Percentiles rank a stretch among this genome's conserved stretches.
Evolutionary conservation across 257 asterid species (phyloP).

Genomic region (Handroanthus guayacan): DNA sequence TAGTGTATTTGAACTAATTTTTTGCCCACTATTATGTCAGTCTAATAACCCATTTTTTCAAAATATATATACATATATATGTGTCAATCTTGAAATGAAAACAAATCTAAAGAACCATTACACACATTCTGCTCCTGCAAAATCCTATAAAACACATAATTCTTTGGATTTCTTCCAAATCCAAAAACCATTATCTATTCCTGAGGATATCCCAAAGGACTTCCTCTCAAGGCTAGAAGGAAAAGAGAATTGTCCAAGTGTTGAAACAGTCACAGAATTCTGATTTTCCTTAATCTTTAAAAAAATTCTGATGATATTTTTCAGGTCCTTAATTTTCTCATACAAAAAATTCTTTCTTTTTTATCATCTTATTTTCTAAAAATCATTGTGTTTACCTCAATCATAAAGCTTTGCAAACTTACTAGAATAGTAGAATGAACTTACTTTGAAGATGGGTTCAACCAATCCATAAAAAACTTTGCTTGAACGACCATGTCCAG

Average conservation of each 20-base stretch:
- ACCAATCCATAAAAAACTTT: conserved; percentile 73
- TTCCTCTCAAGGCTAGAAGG: neutral
- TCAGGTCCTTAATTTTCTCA: neutral
- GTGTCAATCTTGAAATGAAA: neutral
- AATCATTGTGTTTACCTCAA: neutral
- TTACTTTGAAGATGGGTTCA: conserved; percentile 79
- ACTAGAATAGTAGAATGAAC: conserved; percentile 15
- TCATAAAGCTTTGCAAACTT: neutral
- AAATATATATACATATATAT: no score
- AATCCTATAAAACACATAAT: neutral
- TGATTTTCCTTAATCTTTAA: neutral
- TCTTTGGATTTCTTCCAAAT: neutral
- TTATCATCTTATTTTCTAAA: neutral
- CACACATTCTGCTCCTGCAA: neutral
- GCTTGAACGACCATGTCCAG: conserved; percentile 82
- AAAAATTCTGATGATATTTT: neutral
- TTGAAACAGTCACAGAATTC: neutral
- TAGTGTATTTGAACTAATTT: neutral
- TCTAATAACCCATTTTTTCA: neutral
- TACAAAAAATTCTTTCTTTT: neutral
- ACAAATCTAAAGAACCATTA: neutral
- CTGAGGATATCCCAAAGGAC: neutral
- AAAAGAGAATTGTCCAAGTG: neutral
- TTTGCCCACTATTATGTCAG: neutral
- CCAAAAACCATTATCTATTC: neutral